These are phyloP conservation scores for Colletotrichum abscissum DNA, from an alignment of 2,329 filamentous ascomycete genomes.

Conservation along the genomic window DNA sequence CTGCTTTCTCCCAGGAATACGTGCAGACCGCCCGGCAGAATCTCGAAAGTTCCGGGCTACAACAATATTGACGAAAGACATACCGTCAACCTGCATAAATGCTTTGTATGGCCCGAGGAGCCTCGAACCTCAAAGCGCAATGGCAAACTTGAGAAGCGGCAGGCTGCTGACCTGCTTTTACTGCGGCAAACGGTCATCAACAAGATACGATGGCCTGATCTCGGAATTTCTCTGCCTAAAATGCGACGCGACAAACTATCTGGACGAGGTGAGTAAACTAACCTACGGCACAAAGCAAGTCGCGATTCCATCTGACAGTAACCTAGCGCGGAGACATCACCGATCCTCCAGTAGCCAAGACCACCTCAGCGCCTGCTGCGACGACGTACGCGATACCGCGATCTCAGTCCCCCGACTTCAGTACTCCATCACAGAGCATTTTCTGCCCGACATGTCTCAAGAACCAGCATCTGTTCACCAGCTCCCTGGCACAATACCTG, in stretches of 20 bases:
- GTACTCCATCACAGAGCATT: conserved; percentile 48
- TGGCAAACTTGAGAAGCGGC: conserved; percentile 55
- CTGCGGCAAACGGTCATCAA: conserved; percentile 76
- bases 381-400: conserved; percentile 61
- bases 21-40: conserved; percentile 50
- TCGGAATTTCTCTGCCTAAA: conserved; percentile 78
- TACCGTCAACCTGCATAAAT: conserved; percentile 36
- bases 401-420: conserved; percentile 48
- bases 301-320: not conserved
- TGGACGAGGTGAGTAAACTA: conserved; percentile 77
- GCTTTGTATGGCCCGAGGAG: conserved; percentile 25
- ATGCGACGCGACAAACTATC: conserved; percentile 89
- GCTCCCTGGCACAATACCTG: conserved; percentile 83
- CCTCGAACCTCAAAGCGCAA: conserved; percentile 39
- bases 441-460: conserved; percentile 85
- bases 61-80: conserved; percentile 16
- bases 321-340: conserved; percentile 85
- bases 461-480: conserved; percentile 86
- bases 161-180: conserved; percentile 80
- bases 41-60: conserved; percentile 38
- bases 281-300: not conserved
- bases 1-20: conserved; percentile 1
- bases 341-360: conserved; percentile 79
- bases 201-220: conserved; percentile 66
- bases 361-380: conserved; percentile 54